Base-by-base conservation (phyloP, 192 early-diverging fungal species). In the Podochytrium sp. region DNA sequence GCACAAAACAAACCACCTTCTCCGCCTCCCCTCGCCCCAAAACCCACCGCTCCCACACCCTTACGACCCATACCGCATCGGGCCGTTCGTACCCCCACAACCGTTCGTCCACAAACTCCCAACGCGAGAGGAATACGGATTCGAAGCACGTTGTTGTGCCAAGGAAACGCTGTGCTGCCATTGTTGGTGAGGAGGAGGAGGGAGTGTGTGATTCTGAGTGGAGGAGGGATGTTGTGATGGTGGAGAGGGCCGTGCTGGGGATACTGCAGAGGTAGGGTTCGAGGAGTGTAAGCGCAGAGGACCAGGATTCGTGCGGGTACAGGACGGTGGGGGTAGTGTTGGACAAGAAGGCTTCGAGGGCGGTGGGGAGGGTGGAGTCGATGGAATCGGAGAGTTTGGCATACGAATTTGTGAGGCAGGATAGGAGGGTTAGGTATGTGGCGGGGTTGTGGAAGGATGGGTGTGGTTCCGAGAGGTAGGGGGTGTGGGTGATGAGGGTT, bases 71-170 rank as follows among this genome's bases (percentile, higher is more conserved):
- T 29, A 30, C 4, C n/a, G 6, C 59, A 38, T 16, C 37, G 29
- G 32, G 32, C 2, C 30, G 43, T 30, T 69, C 66, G 34, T 33
- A 55, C 18, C 14, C 32, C 47, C n/a, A 35, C 27, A 69, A 23
- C 7, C n/a, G 4, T 7, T 20, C 33, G 29, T 69, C 66, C 14
- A 69, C 37, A 55, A 37, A 34, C 53, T 52, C 66, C 66, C 66
- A 69, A 2, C 66, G 66, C 2, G 66, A 18, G 6, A 23, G 29
- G 23, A 20, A 23, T 14, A 39, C 66, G 55, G 50, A 30, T 2
- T 37, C 53, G 34, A 53, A 35, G n/a, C 52, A 55, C 7, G 10
- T 23, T 23, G 30, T 29, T 0, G 0, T 6, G 10, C 30, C 52
- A 1, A 55, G 25, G 30, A 55, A 55, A 5, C 23, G 52, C 5